phyloP scores from a whole-genome alignment of 2,329 filamentous ascomycete species.

The Trichoderma sp. region DNA sequence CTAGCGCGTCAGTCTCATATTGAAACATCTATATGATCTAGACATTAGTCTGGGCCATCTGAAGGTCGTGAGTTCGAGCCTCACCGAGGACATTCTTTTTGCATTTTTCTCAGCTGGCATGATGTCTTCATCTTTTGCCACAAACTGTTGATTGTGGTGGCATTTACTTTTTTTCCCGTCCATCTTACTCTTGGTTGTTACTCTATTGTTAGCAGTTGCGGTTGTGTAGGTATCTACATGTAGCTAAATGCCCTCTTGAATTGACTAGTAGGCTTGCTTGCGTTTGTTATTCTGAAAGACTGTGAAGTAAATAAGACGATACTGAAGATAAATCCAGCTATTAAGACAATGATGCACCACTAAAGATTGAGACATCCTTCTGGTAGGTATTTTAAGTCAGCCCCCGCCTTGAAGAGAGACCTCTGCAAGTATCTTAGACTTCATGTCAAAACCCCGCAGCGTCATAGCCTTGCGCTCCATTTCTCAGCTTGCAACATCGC shows the following conservation, averaged over 20 bases:
- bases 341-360: background rate
- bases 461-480: background rate
- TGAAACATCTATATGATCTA: constrained; percentile 32
- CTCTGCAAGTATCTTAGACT: background rate
- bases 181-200: background rate
- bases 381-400: background rate
- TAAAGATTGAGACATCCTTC: background rate
- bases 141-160: background rate
- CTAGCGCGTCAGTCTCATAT: constrained; percentile 29
- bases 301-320: background rate
- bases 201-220: background rate
- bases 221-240: too few species aligned
- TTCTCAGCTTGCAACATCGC: background rate
- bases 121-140: background rate
- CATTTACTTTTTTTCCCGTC: background rate
- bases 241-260: background rate
- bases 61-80: constrained; percentile 57
- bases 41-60: constrained; percentile 39
- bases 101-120: background rate
- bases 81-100: constrained; percentile 47
- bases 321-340: background rate
- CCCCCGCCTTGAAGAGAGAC: constrained; percentile 4
- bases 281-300: background rate
- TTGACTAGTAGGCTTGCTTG: background rate
- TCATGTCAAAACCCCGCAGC: constrained; percentile 1